These are phyloP conservation scores for Styphnolobium japonicum DNA, from an alignment of 306 rosid genomes.

Conservation along the genomic window DNA sequence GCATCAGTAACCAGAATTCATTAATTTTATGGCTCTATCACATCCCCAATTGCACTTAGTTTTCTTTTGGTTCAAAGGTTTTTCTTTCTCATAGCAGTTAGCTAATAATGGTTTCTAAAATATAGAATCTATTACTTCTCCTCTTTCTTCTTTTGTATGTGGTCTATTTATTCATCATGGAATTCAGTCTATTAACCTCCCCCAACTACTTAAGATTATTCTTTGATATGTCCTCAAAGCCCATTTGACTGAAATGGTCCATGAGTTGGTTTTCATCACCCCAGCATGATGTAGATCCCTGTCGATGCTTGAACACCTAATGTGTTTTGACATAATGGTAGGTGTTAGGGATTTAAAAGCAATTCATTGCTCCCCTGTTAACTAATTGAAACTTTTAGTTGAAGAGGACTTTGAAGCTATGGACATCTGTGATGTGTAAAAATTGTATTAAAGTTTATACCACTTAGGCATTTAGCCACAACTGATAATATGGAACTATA, in stretches of 20 bases:
- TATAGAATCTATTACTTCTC: background rate
- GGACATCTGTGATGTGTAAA: background rate
- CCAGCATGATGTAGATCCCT: background rate
- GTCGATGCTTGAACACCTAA: background rate
- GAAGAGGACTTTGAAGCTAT: background rate
- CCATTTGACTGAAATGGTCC: background rate
- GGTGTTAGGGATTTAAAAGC: background rate
- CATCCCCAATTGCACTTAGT: background rate
- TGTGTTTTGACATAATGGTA: background rate
- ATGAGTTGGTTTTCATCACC: background rate
- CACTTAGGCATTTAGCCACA: background rate
- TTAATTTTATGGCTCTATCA: background rate
- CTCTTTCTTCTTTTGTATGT: slow-evolving; percentile 2
- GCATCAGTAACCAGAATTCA: background rate
- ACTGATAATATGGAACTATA: background rate
- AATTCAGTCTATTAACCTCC: background rate
- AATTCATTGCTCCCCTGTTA: background rate
- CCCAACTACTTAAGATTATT: background rate
- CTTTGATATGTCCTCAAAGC: background rate
- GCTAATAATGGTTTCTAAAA: background rate
- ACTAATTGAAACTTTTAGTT: background rate
- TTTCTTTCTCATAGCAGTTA: background rate
- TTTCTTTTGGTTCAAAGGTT: background rate
- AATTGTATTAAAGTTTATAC: background rate
- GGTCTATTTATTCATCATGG: background rate